Evolutionary conservation across 2,329 filamentous ascomycete species (phyloP), one percentile per base, ranked within the genome.

Genomic region (Talaromyces funiculosus): DNA sequence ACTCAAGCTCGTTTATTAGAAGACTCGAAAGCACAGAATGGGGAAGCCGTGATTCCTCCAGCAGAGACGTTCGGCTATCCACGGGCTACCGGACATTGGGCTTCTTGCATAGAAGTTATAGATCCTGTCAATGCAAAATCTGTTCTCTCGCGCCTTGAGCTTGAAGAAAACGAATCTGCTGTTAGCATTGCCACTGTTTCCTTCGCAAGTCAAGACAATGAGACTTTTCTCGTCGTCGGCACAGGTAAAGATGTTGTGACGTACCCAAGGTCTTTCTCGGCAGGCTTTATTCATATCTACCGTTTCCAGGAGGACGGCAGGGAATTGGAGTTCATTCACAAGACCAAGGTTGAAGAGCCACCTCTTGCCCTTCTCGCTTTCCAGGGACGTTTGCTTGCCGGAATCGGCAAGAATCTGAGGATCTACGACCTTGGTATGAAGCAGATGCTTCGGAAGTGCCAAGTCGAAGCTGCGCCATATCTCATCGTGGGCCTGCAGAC

Each of bases 341-440:
- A 97, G 75, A 99, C 95, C 0, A 91, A 92, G 69, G 84, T 97
- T 6, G 90, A 95, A 66, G 87, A 92, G 65, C 92, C 93, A 2
- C 91, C 95, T 1, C 86, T 91, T 68, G 93, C 94, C n/a, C 81
- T 99, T 16, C 80, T 94, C n/a, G 82, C 86, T 3, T 99, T 99
- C 80, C 93, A 97, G 73, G 95, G 95, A 31, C 89, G 90, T 65
- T 81, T 99, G 0, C 78, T 95, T 3, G 89, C 89, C n/a, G 94
- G 92, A 49, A 83, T 97, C 53, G 93, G 92, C 59, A 86, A 88
- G 67, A 86, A 89, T 35, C 77, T 99, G 24, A 85, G 90, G 57
- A 84, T 97, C 51, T 99, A 96, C 71, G 95, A 99, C 70, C 85
- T 97, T 14, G 94, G 95, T 64, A 89, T 96, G 82, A 88, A 90